Evolutionary conservation across 306 rosid species (phyloP).

Genomic region (Dalbergia oliveri): DNA sequence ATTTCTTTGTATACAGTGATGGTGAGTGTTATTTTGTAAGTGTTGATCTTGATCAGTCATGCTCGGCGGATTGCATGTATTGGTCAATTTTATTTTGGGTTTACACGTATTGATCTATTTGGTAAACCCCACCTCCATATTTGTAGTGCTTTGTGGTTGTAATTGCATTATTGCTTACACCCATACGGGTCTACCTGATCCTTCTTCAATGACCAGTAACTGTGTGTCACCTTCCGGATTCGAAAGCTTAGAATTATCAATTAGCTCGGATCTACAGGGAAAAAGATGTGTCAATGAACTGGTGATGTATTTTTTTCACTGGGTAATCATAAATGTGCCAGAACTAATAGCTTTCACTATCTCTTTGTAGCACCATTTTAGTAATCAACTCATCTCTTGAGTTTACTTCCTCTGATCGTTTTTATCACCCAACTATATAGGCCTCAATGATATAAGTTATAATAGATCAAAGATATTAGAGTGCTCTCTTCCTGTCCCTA

Average conservation of each 20-base stretch:
- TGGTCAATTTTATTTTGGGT: not conserved
- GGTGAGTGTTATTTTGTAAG: not conserved
- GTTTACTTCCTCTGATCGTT: too few relatives aligned
- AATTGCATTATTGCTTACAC: not conserved
- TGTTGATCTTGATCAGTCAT: not conserved
- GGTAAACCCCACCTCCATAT: slow-evolving; percentile 2
- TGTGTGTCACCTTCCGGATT: slow-evolving; percentile 10
- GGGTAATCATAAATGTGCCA: not conserved
- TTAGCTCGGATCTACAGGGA: slow-evolving; percentile 18
- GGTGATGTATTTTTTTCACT: not conserved
- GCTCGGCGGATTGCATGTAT: not conserved
- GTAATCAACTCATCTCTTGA: too few relatives aligned
- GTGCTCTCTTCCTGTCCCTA: slow-evolving; percentile 17
- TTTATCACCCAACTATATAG: too few relatives aligned
- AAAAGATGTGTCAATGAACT: not conserved
- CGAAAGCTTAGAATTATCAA: slow-evolving; percentile 10
- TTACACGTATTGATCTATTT: not conserved
- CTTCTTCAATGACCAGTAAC: not conserved
- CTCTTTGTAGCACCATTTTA: not conserved
- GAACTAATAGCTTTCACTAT: not conserved
- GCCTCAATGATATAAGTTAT: not conserved
- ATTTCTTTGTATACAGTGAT: not conserved
- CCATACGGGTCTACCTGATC: too few relatives aligned
- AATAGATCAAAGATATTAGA: too few relatives aligned
- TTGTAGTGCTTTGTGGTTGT: not conserved